Evolutionary conservation across 2,329 filamentous ascomycete species (phyloP).

Genomic region (Delphinella strobiligena): DNA sequence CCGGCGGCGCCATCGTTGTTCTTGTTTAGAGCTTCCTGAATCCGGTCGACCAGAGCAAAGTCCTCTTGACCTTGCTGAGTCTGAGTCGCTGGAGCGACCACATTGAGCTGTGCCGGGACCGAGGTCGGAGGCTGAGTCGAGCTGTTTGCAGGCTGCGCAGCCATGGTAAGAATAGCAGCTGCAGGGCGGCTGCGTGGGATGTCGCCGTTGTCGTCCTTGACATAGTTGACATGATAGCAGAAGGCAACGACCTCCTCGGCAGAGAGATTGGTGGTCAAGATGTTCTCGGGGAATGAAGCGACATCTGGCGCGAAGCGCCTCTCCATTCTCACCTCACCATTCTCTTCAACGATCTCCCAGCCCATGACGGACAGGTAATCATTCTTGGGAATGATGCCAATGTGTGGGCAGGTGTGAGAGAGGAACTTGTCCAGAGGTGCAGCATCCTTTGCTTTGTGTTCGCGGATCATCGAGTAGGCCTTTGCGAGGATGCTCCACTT

Average conservation of each 20-base stretch:
- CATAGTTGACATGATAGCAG: slow-evolving; percentile 17
- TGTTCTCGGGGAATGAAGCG: slow-evolving; percentile 11
- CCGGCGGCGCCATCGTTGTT: background rate
- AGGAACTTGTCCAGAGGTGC: slow-evolving; percentile 29
- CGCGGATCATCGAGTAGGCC: slow-evolving; percentile 25
- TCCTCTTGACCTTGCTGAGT: background rate
- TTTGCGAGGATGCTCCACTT: slow-evolving; percentile 41
- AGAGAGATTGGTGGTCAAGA: slow-evolving; percentile 18
- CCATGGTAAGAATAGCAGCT: slow-evolving; percentile 14
- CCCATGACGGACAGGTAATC: slow-evolving; percentile 36
- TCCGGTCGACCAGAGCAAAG: background rate
- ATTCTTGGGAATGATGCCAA: slow-evolving; percentile 27
- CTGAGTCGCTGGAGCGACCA: background rate
- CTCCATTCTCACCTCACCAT: slow-evolving; percentile 15
- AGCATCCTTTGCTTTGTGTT: slow-evolving; percentile 35
- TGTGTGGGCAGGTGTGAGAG: background rate
- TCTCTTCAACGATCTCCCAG: slow-evolving; percentile 28
- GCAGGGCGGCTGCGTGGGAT: slow-evolving; percentile 9
- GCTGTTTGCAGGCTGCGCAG: slow-evolving; percentile 4
- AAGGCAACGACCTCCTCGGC: slow-evolving; percentile 22
- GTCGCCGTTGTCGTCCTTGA: slow-evolving; percentile 11
- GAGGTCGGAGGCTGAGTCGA: background rate
- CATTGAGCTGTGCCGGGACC: background rate
- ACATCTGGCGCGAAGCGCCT: slow-evolving; percentile 12
- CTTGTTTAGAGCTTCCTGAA: background rate